Evolutionary conservation across 805 yeast species (phyloP).

Genomic region (Candida endomychidarum): DNA sequence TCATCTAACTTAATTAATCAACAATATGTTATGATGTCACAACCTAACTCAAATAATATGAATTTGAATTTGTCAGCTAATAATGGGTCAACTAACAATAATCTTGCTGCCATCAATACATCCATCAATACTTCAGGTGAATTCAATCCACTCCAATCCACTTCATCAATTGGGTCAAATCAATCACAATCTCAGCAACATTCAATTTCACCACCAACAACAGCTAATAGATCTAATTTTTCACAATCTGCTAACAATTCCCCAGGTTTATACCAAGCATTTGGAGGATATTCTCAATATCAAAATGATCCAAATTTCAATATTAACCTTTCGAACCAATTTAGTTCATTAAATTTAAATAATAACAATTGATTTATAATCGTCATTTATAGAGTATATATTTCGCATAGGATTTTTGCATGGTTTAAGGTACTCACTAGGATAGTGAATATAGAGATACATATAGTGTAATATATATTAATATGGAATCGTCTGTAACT

Average conservation of each 20-base stretch:
- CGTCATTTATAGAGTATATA: background rate
- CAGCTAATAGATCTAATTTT: constrained; percentile 7
- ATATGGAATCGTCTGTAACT: too few species aligned
- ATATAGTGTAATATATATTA: constrained; percentile 1
- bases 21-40: constrained; percentile 13
- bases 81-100: background rate
- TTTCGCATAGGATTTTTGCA: constrained; percentile 7
- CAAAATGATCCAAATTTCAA: constrained; percentile 10
- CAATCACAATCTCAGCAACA: constrained; percentile 11
- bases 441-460: constrained; percentile 3
- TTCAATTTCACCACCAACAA: constrained; percentile 10
- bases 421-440: constrained; percentile 1
- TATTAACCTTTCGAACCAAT: constrained; percentile 26
- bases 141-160: constrained; percentile 9
- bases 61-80: constrained; percentile 1
- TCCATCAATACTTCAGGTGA: background rate
- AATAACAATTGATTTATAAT: constrained; percentile 11
- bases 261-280: constrained; percentile 11
- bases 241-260: constrained; percentile 10
- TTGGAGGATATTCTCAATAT: constrained; percentile 11
- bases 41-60: background rate
- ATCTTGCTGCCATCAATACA: background rate
- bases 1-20: constrained; percentile 12
- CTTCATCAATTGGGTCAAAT: constrained; percentile 7
- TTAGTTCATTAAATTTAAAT: constrained; percentile 35